Conservation (phyloP, 179 eudicot genomes). For the Camellia oleifera region DNA sequence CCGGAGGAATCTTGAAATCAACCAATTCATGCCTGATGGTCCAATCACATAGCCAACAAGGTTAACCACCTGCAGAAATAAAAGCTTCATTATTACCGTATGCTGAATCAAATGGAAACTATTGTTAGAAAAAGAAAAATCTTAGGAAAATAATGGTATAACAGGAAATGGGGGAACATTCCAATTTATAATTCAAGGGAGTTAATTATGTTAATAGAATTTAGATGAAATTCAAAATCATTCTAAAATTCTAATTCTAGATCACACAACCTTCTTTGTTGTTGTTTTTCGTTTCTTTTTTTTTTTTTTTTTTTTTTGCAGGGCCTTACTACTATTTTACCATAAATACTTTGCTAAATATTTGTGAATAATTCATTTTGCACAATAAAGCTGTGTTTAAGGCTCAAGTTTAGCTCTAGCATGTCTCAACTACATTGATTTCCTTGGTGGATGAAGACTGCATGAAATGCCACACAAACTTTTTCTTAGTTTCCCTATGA, state of each 20-base stretch:
- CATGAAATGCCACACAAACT: background rate
- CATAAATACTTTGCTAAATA: no score
- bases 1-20: constrained; percentile 61
- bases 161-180: background rate
- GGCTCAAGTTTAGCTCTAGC: background rate
- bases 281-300: no score
- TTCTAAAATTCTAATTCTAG: background rate
- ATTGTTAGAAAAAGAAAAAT: background rate
- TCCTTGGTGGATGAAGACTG: background rate
- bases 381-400: background rate
- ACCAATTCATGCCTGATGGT: constrained; percentile 89
- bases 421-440: background rate
- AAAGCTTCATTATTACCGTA: constrained; percentile 8
- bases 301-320: no score
- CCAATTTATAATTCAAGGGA: background rate
- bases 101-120: background rate
- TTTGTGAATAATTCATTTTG: background rate
- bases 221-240: background rate
- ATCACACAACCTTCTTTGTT: background rate
- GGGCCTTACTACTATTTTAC: background rate
- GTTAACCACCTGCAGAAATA: constrained; percentile 73
- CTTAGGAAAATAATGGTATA: background rate
- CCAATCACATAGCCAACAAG: constrained; percentile 96
- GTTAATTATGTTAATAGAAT: background rate
- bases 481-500: background rate